Evolutionary conservation across 208 protist species (phyloP).

Genomic region (Trypanosoma brucei): DNA sequence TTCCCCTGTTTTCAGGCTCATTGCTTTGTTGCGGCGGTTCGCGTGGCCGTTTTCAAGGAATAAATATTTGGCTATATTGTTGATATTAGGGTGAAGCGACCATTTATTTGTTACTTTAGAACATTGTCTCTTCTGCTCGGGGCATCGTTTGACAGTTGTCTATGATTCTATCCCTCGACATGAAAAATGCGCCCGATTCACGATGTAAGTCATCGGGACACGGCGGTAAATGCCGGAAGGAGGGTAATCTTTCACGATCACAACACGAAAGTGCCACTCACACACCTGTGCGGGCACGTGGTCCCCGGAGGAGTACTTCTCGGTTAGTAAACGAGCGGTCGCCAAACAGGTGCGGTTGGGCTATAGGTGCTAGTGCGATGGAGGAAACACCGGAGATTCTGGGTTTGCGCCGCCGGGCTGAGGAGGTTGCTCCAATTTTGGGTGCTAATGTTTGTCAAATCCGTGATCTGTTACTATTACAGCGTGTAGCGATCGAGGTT

Average conservation of each 20-base stretch:
- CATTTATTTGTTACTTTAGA: no score
- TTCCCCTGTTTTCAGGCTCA: no score
- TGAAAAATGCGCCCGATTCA: slow-evolving; percentile 24
- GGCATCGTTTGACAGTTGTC: background rate
- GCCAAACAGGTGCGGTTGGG: slow-evolving; percentile 5
- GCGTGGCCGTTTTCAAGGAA: no score
- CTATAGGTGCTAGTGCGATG: background rate
- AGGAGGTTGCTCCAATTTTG: slow-evolving; percentile 42
- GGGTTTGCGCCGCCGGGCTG: slow-evolving; percentile 41
- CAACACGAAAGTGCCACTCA: slow-evolving; percentile 7
- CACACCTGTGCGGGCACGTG: slow-evolving; percentile 21
- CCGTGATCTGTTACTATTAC: slow-evolving; percentile 38
- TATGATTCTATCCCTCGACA: slow-evolving; percentile 50
- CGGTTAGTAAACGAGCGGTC: slow-evolving; percentile 3
- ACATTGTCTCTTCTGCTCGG: no score
- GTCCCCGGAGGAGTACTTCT: slow-evolving; percentile 4
- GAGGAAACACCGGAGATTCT: slow-evolving; percentile 8
- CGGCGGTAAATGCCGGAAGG: background rate
- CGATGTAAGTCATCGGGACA: background rate
- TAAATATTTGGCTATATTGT: no score
- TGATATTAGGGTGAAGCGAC: no score
- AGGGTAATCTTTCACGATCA: slow-evolving; percentile 1
- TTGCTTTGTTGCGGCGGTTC: no score
- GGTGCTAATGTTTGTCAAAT: slow-evolving; percentile 55
- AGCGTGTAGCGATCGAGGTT: slow-evolving; percentile 58